Base-by-base conservation (phyloP, 2,329 filamentous ascomycete genomes). In the Sphaerulina musiva region DNA sequence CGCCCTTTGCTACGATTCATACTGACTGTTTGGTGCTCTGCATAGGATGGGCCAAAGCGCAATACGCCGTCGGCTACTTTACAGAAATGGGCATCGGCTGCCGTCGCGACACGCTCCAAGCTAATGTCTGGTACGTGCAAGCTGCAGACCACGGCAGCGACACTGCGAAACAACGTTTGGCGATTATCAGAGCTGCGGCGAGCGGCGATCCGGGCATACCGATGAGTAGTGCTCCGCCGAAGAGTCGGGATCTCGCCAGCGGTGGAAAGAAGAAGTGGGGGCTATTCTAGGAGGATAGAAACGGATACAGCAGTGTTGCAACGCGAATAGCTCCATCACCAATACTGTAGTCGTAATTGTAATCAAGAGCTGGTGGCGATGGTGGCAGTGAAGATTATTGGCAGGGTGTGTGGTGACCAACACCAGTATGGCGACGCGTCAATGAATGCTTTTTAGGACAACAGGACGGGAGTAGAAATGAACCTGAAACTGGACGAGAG, bases 51-150 rank as follows among this genome's bases (percentile, higher is more conserved):
- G 66, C 73, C 32, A 78, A 78, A 77, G 93, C 93, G n/a, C 84
- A 96, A 69, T 98, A 97, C 65, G 89, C 93, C 0, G 83, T 95
- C 20, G 93, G 90, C 43, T 97, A 96, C 73, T 98, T 98, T 70
- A 96, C 91, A 4, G 93, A 98, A 71, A 95, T 95, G 88, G 93
- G 93, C 59, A 96, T 98, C 64, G 93, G 93, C 47, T 96, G 90
- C 70, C 87, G 90, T 38, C 84, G 89, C 46, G 93, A 98, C 69
- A 84, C 92, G n/a, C 80, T 98, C 42, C 91, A 96, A 71, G 92
- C 93, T 62, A 98, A 98, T 67, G 88, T 95, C 32, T 97, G 91
- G 92, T 98, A 98, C 69, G 92, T 98, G 62, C 89, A 88, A 71
- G 93, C 93, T 4, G 92, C 93, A 12, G 92, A 95, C 62, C 82